These are phyloP conservation scores for Agaricus blazei DNA, from an alignment of 768 basidiomycete species.

Conservation along the genomic window DNA sequence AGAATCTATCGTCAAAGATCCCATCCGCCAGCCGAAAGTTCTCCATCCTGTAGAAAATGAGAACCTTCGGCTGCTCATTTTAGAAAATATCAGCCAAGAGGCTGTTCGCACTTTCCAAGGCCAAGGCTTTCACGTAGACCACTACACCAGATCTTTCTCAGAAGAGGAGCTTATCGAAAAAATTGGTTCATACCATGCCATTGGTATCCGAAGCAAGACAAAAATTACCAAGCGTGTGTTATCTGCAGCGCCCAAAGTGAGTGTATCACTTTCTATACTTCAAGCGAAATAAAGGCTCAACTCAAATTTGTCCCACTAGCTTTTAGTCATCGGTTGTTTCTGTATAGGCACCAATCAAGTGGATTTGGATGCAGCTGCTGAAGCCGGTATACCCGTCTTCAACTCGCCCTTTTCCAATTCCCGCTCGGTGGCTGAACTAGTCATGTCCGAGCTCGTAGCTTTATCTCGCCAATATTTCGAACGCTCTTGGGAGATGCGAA, in stretches of 20 bases:
- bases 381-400: constrained; percentile 94
- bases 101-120: constrained; percentile 76
- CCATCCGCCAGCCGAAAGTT: constrained; percentile 56
- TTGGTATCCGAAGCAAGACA: constrained; percentile 97
- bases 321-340: constrained; percentile 96
- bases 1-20: constrained; percentile 27
- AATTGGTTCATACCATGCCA: constrained; percentile 82
- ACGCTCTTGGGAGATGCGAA: constrained; percentile 80
- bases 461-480: constrained; percentile 93
- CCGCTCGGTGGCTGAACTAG: constrained; percentile 96
- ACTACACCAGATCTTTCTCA: constrained; percentile 76
- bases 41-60: constrained; percentile 83
- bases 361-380: constrained; percentile 77
- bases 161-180: constrained; percentile 90
- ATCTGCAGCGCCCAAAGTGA: constrained; percentile 79
- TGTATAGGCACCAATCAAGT: constrained; percentile 99
- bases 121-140: constrained; percentile 91
- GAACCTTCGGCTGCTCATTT: constrained; percentile 72
- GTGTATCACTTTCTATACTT: constrained; percentile 15
- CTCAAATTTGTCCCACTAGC: constrained; percentile 37
- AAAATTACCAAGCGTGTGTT: constrained; percentile 90
- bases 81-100: constrained; percentile 94
- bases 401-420: constrained; percentile 99
- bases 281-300: neutral
- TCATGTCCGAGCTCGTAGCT: constrained; percentile 89